Percentiles rank a stretch among this genome's conserved stretches.
phyloP scores from a whole-genome alignment of 495 filamentous ascomycete genomes.

The Penicillium macrosclerotiorum region DNA sequence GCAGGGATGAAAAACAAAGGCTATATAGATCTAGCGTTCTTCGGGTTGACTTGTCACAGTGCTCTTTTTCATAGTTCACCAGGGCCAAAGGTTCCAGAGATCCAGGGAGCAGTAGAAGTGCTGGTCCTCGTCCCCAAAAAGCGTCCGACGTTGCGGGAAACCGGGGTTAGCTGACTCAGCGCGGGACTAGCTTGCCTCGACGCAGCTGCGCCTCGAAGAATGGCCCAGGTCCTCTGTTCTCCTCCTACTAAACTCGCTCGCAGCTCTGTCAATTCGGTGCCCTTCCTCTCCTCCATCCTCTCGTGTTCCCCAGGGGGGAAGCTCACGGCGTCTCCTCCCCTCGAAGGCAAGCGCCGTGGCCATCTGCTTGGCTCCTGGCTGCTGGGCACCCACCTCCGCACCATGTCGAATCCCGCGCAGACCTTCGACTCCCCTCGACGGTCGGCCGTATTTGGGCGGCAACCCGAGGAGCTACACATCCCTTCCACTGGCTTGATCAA shows the following conservation, averaged over 20 bases:
- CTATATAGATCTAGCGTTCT: no score
- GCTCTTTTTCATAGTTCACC: no score
- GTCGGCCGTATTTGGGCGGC: constrained; percentile 48
- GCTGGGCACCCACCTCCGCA: constrained; percentile 20
- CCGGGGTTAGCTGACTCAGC: constrained; percentile 20
- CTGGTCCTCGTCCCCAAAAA: no score
- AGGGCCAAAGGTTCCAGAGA: not conserved
- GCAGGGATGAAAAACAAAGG: no score
- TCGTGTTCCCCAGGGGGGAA: constrained; percentile 18
- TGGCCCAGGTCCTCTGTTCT: not conserved
- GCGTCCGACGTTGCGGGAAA: not conserved
- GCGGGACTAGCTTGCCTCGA: constrained; percentile 10
- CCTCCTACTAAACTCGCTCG: not conserved
- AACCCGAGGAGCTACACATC: constrained; percentile 78
- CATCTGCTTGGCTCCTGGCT: no score
- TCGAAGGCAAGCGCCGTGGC: constrained; percentile 11
- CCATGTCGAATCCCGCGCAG: constrained; percentile 46
- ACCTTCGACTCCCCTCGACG: constrained; percentile 57
- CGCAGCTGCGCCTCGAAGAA: constrained; percentile 4
- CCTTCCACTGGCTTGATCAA: constrained; percentile 51
- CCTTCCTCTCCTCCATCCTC: constrained; percentile 5
- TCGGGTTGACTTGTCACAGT: no score
- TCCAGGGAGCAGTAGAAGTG: no score
- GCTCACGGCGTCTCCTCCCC: constrained; percentile 17
- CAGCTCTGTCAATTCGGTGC: constrained; percentile 7